Evolutionary conservation across 208 protist genomes (phyloP).

Genomic region (Acanthamoeba healyi): DNA sequence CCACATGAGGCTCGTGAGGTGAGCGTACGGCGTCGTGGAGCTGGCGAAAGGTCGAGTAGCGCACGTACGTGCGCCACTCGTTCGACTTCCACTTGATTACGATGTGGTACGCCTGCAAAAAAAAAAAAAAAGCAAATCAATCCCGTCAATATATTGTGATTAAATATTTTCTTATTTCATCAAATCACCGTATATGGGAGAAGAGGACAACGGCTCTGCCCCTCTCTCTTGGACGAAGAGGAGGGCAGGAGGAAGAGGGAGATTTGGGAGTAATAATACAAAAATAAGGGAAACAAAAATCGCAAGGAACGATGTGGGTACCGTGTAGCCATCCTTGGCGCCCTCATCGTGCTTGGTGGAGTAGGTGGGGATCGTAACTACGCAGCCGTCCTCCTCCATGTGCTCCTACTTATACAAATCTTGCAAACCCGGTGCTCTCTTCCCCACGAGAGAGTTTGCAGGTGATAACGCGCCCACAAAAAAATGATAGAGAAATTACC

Average conservation of each 20-base stretch:
- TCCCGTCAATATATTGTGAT: too few species aligned
- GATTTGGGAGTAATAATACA: not conserved
- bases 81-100: not conserved
- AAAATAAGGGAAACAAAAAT: not conserved
- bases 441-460: not conserved
- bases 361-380: constrained; percentile 5
- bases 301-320: not conserved
- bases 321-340: not conserved
- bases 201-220: too few species aligned
- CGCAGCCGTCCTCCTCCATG: constrained; percentile 10
- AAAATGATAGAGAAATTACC: too few species aligned
- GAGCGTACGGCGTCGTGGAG: constrained; percentile 33
- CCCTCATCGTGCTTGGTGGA: constrained; percentile 28
- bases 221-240: too few species aligned
- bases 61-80: not conserved
- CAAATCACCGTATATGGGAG: too few species aligned
- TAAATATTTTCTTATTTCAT: too few species aligned
- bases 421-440: too few species aligned
- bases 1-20: not conserved
- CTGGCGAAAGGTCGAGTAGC: constrained; percentile 46
- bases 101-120: not conserved
- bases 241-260: not conserved
- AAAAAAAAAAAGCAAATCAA: not conserved
- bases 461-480: too few species aligned
- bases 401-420: not conserved